Evolutionary conservation across 257 asterid genomes (phyloP).

Genomic region (Solanum chiquidenum): DNA sequence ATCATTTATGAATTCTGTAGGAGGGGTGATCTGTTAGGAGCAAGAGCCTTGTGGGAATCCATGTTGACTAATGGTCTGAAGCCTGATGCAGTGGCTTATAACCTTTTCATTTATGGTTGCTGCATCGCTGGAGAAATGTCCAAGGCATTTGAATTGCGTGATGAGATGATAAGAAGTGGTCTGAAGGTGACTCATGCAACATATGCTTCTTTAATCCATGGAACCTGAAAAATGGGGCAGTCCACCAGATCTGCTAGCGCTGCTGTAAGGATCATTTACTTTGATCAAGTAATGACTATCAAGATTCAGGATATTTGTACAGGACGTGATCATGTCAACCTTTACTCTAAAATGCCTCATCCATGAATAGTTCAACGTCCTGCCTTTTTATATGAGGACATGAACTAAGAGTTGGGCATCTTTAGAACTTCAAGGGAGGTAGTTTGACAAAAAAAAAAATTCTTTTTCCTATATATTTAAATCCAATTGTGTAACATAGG

Average conservation of each 20-base stretch:
- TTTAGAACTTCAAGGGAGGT: not conserved
- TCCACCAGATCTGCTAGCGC: not conserved
- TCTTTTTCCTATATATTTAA: not conserved
- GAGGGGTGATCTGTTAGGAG: conserved; percentile 55
- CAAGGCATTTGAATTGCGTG: conserved; percentile 52
- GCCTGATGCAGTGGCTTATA: conserved; percentile 76
- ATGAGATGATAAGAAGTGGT: conserved; percentile 57
- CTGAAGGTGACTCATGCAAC: conserved; percentile 43
- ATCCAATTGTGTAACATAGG: not conserved
- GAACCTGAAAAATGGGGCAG: not conserved
- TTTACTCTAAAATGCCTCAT: not conserved
- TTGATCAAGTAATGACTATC: not conserved
- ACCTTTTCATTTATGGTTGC: conserved; percentile 56
- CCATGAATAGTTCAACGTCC: not conserved
- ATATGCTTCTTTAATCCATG: not conserved
- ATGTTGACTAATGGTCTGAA: conserved; percentile 48
- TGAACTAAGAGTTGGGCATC: not conserved
- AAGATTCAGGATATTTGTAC: not conserved
- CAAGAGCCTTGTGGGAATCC: conserved; percentile 55
- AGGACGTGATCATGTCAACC: not conserved
- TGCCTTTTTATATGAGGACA: not conserved
- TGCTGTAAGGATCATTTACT: not conserved
- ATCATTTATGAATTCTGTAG: conserved; percentile 47
- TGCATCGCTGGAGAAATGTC: conserved; percentile 48
- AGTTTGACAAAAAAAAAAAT: not conserved